phyloP scores from a whole-genome alignment of 2,329 filamentous ascomycete genomes.

The Phialophora verrucosa region DNA sequence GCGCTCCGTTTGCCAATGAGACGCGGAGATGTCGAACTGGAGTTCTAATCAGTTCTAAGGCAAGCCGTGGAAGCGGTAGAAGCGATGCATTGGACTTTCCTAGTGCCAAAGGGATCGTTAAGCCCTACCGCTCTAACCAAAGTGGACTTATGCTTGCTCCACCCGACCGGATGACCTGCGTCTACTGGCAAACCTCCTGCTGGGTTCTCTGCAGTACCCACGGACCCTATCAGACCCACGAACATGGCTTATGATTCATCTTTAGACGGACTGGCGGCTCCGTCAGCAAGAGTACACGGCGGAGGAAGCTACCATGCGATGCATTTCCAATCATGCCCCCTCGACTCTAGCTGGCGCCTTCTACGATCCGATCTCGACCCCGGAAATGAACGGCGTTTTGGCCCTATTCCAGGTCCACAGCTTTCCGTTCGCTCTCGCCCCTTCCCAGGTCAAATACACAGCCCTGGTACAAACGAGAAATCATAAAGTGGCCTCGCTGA shows the following conservation, averaged over 20 bases:
- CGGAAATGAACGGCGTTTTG: conserved; percentile 5
- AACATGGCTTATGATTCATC: neutral
- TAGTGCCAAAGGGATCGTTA: conserved; percentile 3
- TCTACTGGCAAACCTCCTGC: conserved; percentile 5
- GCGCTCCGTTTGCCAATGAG: conserved; percentile 6
- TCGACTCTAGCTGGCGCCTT: neutral
- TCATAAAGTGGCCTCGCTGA: neutral
- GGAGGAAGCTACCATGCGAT: conserved; percentile 10
- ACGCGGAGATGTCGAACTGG: conserved; percentile 7
- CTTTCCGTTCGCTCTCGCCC: conserved; percentile 2
- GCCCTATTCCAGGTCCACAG: conserved; percentile 10
- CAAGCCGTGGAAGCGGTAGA: conserved; percentile 12
- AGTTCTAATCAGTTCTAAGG: neutral
- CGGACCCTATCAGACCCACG: conserved; percentile 7
- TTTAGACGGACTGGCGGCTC: neutral
- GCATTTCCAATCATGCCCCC: conserved; percentile 7
- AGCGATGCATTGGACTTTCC: conserved; percentile 5
- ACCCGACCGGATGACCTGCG: conserved; percentile 11
- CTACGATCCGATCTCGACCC: conserved; percentile 16
- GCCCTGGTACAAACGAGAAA: neutral
- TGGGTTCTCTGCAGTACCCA: conserved; percentile 1
- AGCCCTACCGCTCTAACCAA: conserved; percentile 19
- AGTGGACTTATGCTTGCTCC: conserved; percentile 13
- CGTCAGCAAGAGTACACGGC: conserved; percentile 13
- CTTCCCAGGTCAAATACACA: neutral